Conservation (phyloP, 257 asterid genomes). For the Rauvolfia tetraphylla region DNA sequence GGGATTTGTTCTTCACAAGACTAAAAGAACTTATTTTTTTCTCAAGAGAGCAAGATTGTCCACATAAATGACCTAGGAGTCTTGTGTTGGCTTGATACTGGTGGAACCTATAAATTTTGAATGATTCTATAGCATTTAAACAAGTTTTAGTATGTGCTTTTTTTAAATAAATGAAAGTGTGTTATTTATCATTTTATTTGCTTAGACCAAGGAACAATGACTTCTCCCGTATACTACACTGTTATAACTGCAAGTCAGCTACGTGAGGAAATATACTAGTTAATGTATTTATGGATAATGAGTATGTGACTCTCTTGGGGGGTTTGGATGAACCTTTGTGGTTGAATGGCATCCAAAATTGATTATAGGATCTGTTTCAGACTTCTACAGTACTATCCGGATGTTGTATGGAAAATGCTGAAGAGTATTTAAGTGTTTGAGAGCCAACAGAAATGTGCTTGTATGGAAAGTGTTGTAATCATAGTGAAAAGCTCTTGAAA, state of each 20-base stretch:
- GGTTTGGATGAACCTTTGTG: background rate
- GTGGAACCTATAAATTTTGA: background rate
- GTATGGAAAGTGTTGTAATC: no score
- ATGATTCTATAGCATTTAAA: background rate
- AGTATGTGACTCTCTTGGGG: no score
- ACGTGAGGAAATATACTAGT: background rate
- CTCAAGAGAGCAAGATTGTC: background rate
- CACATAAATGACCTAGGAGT: background rate
- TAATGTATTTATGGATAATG: background rate
- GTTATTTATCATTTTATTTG: background rate
- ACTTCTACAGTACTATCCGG: background rate
- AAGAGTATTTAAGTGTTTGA: no score
- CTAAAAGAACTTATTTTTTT: background rate
- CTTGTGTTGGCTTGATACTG: background rate
- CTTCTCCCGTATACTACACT: background rate
- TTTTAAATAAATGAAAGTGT: background rate
- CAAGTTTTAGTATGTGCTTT: background rate
- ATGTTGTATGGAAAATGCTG: background rate
- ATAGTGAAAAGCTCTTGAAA: background rate
- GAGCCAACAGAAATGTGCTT: no score
- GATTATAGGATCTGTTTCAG: background rate
- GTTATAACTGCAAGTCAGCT: background rate
- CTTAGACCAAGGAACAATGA: background rate
- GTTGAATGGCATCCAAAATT: background rate
- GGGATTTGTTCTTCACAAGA: background rate